A percentile compares a stretch with the other conserved stretches of the same genome.
Conservation (phyloP, 2,329 filamentous ascomycete genomes). For the Clonostachys chloroleuca region DNA sequence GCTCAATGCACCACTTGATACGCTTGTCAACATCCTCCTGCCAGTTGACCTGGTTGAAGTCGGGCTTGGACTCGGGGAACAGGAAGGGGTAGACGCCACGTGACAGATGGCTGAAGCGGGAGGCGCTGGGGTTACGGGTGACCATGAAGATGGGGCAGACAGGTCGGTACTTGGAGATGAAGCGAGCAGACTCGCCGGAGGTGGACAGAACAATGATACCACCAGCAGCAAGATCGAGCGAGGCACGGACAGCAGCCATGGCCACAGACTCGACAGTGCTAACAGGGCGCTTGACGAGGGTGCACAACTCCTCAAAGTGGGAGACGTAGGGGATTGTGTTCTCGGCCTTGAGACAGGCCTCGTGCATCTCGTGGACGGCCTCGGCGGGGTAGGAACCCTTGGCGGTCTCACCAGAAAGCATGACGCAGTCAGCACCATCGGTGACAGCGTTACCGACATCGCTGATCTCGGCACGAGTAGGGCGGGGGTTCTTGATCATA, state of each 20-base stretch:
- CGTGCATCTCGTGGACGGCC: constrained; percentile 96
- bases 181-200: constrained; percentile 88
- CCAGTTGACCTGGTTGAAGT: constrained; percentile 91
- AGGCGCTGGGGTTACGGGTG: constrained; percentile 77
- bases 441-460: constrained; percentile 98
- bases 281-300: constrained; percentile 76
- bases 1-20: constrained; percentile 92
- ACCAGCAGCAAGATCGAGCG: constrained; percentile 92
- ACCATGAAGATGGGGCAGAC: constrained; percentile 99
- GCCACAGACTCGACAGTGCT: constrained; percentile 89
- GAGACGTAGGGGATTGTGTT: constrained; percentile 96
- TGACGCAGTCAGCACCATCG: constrained; percentile 97
- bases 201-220: constrained; percentile 96
- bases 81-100: constrained; percentile 97
- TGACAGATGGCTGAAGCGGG: constrained; percentile 91
- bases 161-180: constrained; percentile 96
- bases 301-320: constrained; percentile 92
- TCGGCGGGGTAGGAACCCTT: constrained; percentile 94
- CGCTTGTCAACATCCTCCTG: constrained; percentile 98
- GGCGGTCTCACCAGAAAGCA: constrained; percentile 98
- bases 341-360: constrained; percentile 94
- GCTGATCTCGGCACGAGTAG: constrained; percentile 96
- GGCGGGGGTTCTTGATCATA: constrained; percentile 99
- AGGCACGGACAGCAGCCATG: constrained; percentile 94
- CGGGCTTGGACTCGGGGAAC: constrained; percentile 89